A percentile compares a stretch with the other conserved stretches of the same genome.
phyloP scores from a whole-genome alignment of 352 stramenopile genomes.

The Globisporangium solare region DNA sequence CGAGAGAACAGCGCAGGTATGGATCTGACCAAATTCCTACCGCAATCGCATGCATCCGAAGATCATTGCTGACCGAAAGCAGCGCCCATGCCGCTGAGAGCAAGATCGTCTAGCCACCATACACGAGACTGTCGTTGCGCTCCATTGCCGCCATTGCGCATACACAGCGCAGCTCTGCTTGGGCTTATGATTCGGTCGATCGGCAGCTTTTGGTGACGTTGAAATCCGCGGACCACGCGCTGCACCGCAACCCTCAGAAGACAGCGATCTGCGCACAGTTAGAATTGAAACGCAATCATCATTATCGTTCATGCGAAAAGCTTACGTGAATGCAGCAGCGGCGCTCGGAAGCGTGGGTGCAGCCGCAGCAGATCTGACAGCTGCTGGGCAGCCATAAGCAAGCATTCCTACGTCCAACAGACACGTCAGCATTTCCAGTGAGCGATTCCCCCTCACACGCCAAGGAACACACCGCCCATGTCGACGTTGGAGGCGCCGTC shows the following conservation, averaged over 20 bases:
- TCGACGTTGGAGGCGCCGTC: not conserved
- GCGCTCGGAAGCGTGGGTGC: slow-evolving; percentile 14
- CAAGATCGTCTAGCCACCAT: slow-evolving; percentile 2
- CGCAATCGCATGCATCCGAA: slow-evolving; percentile 22
- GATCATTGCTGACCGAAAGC: slow-evolving; percentile 17
- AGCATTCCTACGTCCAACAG: not conserved
- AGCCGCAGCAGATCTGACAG: slow-evolving; percentile 19
- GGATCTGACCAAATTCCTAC: slow-evolving; percentile 5
- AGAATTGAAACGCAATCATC: not conserved
- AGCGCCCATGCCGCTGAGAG: slow-evolving; percentile 21
- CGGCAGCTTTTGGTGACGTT: not conserved
- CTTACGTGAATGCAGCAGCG: slow-evolving; percentile 16
- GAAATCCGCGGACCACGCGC: not conserved
- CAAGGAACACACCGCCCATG: not conserved
- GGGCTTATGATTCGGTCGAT: slow-evolving; percentile 6
- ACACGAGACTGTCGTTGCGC: not conserved
- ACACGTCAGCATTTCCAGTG: not conserved
- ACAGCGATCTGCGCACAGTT: not conserved
- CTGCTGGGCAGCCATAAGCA: slow-evolving; percentile 2
- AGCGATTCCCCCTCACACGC: not conserved
- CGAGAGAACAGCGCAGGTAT: not conserved
- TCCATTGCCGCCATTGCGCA: not conserved
- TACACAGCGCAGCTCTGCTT: not conserved
- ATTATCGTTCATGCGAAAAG: not conserved
- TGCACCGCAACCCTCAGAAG: not conserved